Conservation (phyloP, 352 stramenopile species). For the Blastocystis hominis region DNA sequence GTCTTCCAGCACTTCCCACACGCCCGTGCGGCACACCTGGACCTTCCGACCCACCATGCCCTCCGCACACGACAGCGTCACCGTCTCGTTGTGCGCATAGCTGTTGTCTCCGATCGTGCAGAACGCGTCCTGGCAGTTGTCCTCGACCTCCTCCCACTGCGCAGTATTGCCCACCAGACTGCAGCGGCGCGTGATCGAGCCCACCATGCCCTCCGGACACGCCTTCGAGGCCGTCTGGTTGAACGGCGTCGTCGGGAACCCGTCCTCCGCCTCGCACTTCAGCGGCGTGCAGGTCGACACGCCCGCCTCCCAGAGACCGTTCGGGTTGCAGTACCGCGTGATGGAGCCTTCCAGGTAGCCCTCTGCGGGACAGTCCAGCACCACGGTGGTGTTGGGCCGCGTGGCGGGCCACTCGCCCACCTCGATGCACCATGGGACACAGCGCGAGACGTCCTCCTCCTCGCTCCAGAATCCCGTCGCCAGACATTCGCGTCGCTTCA, state of each 20-base stretch:
- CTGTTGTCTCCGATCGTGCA: not conserved
- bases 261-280: not conserved
- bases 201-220: not conserved
- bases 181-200: not conserved
- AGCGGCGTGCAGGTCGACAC: slow-evolving; percentile 19
- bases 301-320: slow-evolving; percentile 10
- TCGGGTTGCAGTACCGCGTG: not conserved
- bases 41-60: not conserved
- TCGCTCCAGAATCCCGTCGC: not conserved
- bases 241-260: not conserved
- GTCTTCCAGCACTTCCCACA: too few relatives aligned
- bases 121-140: not conserved
- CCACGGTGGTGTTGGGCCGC: not conserved
- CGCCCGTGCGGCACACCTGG: not conserved
- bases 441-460: not conserved
- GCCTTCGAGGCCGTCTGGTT: not conserved
- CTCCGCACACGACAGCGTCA: not conserved
- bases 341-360: not conserved
- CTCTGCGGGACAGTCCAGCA: not conserved
- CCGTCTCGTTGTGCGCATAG: not conserved
- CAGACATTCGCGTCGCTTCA: not conserved
- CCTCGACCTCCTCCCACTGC: not conserved
- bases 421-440: not conserved
- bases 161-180: not conserved
- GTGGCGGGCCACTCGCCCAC: not conserved